These are phyloP conservation scores for Trichomonas tenax DNA, from an alignment of 208 protist species.

Conservation along the genomic window DNA sequence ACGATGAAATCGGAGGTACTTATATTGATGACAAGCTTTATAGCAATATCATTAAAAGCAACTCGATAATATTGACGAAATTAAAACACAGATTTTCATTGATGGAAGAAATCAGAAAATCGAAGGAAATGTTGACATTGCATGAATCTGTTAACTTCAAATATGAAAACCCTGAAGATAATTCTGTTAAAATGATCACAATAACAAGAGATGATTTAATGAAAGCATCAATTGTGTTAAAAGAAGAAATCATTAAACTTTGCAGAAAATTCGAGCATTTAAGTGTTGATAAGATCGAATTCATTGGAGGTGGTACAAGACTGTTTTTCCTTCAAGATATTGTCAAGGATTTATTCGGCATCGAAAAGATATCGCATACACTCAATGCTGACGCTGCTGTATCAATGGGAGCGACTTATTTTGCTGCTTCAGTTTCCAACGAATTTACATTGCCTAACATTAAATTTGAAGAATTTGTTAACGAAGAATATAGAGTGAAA, in stretches of 20 bases:
- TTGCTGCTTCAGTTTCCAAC: not conserved
- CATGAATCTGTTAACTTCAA: not conserved
- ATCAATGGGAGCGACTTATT: not conserved
- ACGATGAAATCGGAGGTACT: not conserved
- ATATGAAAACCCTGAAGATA: not conserved
- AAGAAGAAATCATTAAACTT: not conserved
- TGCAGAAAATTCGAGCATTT: no score
- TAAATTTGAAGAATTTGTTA: not conserved
- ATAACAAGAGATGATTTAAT: not conserved
- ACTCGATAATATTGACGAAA: not conserved
- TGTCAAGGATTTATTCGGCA: not conserved
- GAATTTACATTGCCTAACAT: not conserved
- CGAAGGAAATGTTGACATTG: not conserved
- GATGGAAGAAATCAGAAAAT: not conserved
- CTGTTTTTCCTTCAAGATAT: not conserved
- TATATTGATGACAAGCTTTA: not conserved
- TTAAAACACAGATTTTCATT: not conserved
- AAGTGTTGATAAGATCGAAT: not conserved
- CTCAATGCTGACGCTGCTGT: not conserved
- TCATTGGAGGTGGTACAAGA: not conserved
- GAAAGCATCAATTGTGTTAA: not conserved
- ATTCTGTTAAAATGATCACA: not conserved
- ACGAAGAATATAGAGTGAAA: not conserved
- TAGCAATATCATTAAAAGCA: not conserved
- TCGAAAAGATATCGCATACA: not conserved